Evolutionary conservation across 768 basidiomycete species (phyloP).

Genomic region (Nidularia sp.): DNA sequence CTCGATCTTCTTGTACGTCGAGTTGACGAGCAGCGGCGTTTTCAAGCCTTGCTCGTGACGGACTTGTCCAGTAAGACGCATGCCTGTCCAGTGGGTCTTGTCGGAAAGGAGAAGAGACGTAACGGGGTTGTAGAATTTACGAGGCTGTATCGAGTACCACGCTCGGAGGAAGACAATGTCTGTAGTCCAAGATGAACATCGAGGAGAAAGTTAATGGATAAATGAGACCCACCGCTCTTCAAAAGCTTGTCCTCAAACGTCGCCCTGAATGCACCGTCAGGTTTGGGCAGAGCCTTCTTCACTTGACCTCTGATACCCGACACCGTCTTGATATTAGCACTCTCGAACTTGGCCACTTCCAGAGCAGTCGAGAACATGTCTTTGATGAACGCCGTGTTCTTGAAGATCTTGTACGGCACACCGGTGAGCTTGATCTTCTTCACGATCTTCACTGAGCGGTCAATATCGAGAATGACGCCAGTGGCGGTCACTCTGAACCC

Average conservation of each 20-base stretch:
- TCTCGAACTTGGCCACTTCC: conserved; percentile 98
- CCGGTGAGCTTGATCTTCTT: conserved; percentile 98
- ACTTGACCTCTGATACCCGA: conserved; percentile 95
- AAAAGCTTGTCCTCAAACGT: conserved; percentile 98
- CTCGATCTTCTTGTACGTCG: conserved; percentile 81
- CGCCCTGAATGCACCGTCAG: conserved; percentile 92
- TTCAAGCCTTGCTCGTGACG: conserved; percentile 81
- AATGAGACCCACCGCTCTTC: conserved; percentile 73
- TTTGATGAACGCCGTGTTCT: conserved; percentile 97
- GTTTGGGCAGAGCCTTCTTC: conserved; percentile 93
- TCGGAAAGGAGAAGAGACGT: conserved; percentile 83
- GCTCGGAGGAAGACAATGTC: conserved; percentile 94
- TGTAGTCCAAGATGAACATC: conserved; percentile 19
- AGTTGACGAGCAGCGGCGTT: conserved; percentile 79
- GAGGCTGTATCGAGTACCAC: conserved; percentile 94
- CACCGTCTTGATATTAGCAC: conserved; percentile 93
- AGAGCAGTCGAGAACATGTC: conserved; percentile 94
- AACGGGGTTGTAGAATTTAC: conserved; percentile 95
- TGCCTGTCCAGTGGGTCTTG: conserved; percentile 85
- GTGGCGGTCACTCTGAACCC: conserved; percentile 92
- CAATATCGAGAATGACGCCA: conserved; percentile 91
- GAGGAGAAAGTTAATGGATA: background rate
- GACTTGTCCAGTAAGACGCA: conserved; percentile 94
- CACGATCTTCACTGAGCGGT: conserved; percentile 90
- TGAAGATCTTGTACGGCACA: conserved; percentile 94